Evolutionary conservation across 257 asterid genomes (phyloP), one percentile per base, ranked within the genome.

Genomic region (Verbascum thapsus): DNA sequence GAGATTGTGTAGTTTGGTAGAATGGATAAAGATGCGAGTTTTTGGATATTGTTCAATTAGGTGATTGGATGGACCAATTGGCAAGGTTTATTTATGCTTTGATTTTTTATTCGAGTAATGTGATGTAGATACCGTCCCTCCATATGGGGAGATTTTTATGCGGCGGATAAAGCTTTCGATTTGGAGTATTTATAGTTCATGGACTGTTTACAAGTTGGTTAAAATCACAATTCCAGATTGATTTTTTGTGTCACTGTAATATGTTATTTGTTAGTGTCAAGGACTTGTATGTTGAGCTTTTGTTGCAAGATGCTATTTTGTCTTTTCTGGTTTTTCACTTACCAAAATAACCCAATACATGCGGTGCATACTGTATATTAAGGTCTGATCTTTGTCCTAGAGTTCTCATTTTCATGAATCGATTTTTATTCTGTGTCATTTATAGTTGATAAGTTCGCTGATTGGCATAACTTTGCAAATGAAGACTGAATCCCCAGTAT

Each of bases 21-120:
- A 6, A 18, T 48, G n/a, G 15, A 43, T 37, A 44, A 38, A 50
- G 6, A 17, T 58, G 51, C 10, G 37, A 53, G 10, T 15, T 49
- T 64, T 40, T 11, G 50, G 68, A 22, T 8, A 13, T 41, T 64
- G 45, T n/a, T n/a, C n/a, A n/a, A n/a, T n/a, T n/a, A n/a, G n/a
- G n/a, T n/a, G n/a, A n/a, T n/a, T n/a, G n/a, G n/a, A n/a, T 61
- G 20, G 57, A 56, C 61, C n/a, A 42, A 26, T 64, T 63, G 59
- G 53, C 16, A 53, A 19, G 48, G 34, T 40, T 12, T 6, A 16
- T 53, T 12, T 37, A 11, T 15, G 15, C 19, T 35, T 53, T 19
- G n/a, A 17, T 39, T 45, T 26, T 15, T 51, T 30, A 11, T 50
- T 70, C 53, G 67, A 40, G 49, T 35, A 53, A 17, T 53, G 23